Percentiles rank a stretch among this genome's conserved stretches.
Evolutionary conservation across 768 basidiomycete species (phyloP).

Genomic region (Panus rudis): DNA sequence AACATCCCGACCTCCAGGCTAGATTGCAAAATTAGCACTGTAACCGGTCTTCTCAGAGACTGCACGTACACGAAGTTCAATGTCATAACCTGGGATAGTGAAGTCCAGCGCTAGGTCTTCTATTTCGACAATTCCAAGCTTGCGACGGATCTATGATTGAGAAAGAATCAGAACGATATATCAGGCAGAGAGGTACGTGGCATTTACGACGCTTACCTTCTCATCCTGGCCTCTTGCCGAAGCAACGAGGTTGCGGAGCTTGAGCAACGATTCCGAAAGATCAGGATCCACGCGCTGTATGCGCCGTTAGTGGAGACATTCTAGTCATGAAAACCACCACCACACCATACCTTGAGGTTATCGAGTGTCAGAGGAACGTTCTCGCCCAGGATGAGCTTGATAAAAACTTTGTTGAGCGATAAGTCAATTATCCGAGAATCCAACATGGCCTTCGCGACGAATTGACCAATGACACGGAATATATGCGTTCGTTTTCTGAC

Average conservation of each 20-base stretch:
- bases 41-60: neutral
- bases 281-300: conserved; percentile 73
- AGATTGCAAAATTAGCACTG: conserved; percentile 6
- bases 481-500: conserved; percentile 77
- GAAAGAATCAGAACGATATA: neutral
- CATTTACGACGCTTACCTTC: conserved; percentile 35
- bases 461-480: conserved; percentile 88
- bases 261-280: conserved; percentile 79
- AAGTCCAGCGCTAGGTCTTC: conserved; percentile 94
- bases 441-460: conserved; percentile 93
- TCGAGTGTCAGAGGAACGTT: conserved; percentile 78
- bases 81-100: conserved; percentile 92
- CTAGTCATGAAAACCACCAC: neutral
- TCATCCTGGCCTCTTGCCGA: conserved; percentile 34
- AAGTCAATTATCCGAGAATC: conserved; percentile 98
- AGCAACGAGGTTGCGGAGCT: conserved; percentile 64
- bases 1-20: conserved; percentile 77
- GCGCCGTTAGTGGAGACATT: neutral
- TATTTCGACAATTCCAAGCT: conserved; percentile 47
- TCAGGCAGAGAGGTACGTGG: neutral
- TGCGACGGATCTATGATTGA: conserved; percentile 17
- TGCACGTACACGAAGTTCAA: conserved; percentile 74
- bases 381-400: conserved; percentile 84
- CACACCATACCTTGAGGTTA: conserved; percentile 60
- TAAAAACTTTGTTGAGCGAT: conserved; percentile 91